Base-by-base conservation (phyloP, 129 eudicot species). In the Pulicaria dysenterica region DNA sequence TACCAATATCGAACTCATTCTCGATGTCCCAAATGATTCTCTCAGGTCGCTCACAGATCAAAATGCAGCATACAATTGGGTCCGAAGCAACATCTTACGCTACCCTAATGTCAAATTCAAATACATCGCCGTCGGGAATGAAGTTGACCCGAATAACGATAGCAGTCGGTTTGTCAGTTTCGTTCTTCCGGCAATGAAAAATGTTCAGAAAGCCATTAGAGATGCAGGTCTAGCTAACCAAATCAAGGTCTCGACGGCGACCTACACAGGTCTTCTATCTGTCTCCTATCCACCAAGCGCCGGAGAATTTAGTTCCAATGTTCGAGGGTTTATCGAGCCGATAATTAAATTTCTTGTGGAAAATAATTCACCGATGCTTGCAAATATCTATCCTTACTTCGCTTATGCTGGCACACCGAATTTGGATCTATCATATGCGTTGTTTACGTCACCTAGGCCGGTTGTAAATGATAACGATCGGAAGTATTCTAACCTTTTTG, bases 341-440 rank as follows among this genome's bases (percentile, higher is more conserved):
- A 76, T 83, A 8, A 58, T 73, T 0, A 31, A 0, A 3, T 80
- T 77, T 47, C 58, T 85, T n/a, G 31, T 34, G 0, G 59, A 40
- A 36, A 64, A 77, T 37, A 60, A 82, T 17, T 57, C 51, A 7
- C 90, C 83, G 1, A 51, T 82, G 67, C 63, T 85, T 2, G 77
- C 80, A 36, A 79, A 85, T 42, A 72, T 60, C 17, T 83, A 85
- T 38, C 87, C 90, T 9, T 84, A 77, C 53, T 77, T 67, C 65
- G 78, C 81, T 8, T 73, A 62, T 15, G 34, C 5, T 2, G 47
- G 56, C 2, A 61, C 64, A 47, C 73, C 88, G 43, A 47, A 56
- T 0, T 17, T 81, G 1, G 64, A 72, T 6, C 54, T 80, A 4
- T 62, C 72, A 0, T 88, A 80, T 36, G 84, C 91, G 3, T 75